Evolutionary conservation across 2,329 filamentous ascomycete genomes (phyloP), one percentile per base, ranked within the genome.

Genomic region (Trichoderma pleuroti): DNA sequence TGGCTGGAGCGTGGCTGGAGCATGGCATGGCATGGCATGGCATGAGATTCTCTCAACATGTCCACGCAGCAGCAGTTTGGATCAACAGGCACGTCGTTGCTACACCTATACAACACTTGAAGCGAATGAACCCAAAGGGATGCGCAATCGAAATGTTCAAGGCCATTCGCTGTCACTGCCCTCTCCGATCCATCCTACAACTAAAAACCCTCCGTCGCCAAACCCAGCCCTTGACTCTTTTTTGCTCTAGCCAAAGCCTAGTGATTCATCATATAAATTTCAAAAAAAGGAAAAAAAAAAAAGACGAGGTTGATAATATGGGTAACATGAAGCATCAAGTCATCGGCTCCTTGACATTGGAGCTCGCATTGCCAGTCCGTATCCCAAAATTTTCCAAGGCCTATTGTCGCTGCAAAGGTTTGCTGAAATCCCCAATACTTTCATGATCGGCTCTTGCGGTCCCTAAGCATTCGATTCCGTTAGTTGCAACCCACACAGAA

Each of bases 371-470:
- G 60, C 67, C 59, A 63, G 59, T 49, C 67, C 49, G 59, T 68
- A 68, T 61, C 56, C 66, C 66, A 68, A 68, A 61, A 56, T 56
- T 62, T 39, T 70, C 57, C 63, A 70, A 59, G 57, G 61, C 61
- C 60, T 32, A 63, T 63, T 61, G 68, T 65, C 68, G 61, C 49
- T 70, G 63, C 63, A 42, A 32, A 54, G 56, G 24, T 66, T 62
- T 61, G 46, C 39, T 56, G 52, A 65, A 60, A 42, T 32, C 36
- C 39, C 46, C 28, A 59, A 56, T 46, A 14, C 56, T 56, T 52
- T 74, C 75, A 71, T 70, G 76, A 68, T 70, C 77, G 75, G 68
- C 49, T 72, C 75, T 78, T 78, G 62, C 77, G 77, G 71, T 78
- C 77, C 63, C 77, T 78, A 36, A 28, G 24, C 30, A 21, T 28